Evolutionary conservation across 1,284 basidiomycete genomes (phyloP).

Genomic region (Sporisorium graminicola): DNA sequence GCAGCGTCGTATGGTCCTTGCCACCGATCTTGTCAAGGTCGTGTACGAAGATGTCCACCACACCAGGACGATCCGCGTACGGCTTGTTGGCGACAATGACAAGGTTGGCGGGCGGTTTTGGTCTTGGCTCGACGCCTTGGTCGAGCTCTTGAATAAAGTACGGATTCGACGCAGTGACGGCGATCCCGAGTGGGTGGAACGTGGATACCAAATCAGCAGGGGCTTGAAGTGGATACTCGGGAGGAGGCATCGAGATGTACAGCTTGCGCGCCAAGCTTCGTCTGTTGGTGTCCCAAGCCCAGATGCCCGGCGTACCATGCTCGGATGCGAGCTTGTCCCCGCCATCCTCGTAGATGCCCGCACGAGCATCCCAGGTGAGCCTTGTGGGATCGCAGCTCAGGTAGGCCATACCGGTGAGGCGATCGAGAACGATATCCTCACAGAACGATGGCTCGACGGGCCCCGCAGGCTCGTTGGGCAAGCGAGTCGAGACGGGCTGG

Average conservation of each 20-base stretch:
- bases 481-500: conserved; percentile 21
- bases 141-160: conserved; percentile 40
- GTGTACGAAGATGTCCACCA: conserved; percentile 58
- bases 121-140: conserved; percentile 21
- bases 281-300: conserved; percentile 53
- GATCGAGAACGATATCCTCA: conserved; percentile 55
- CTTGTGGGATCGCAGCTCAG: conserved; percentile 55
- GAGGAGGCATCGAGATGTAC: conserved; percentile 44
- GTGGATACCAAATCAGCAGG: conserved; percentile 32
- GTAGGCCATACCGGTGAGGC: conserved; percentile 49
- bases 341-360: conserved; percentile 42
- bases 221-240: conserved; percentile 27
- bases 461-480: conserved; percentile 37
- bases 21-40: conserved; percentile 44
- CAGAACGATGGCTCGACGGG: conserved; percentile 52
- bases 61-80: conserved; percentile 36
- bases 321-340: conserved; percentile 16
- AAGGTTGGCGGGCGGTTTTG: conserved; percentile 39
- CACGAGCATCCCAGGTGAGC: conserved; percentile 53
- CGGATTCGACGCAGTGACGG: conserved; percentile 43
- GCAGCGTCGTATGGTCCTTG: conserved; percentile 35
- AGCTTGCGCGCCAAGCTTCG: conserved; percentile 33
- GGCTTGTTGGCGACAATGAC: conserved; percentile 57
- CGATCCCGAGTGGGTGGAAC: conserved; percentile 55
- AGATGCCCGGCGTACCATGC: conserved; percentile 42